A percentile compares a stretch with the other conserved stretches of the same genome.
phyloP scores from a whole-genome alignment of 345 rosid species.

The Lagerstroemia speciosa region DNA sequence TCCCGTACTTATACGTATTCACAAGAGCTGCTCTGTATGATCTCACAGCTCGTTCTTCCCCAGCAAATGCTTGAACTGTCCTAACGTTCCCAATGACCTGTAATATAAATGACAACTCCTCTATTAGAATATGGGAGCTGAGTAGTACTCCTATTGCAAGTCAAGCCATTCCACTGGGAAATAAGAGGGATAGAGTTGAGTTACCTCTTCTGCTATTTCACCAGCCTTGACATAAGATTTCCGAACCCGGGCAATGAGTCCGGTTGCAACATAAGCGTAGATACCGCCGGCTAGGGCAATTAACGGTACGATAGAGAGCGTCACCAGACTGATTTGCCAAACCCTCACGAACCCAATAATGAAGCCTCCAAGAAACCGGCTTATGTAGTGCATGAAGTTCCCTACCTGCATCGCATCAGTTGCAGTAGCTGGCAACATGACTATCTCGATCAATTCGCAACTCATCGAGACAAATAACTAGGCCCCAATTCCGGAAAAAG shows the following conservation, averaged over 20 bases:
- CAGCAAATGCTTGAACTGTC: conserved; percentile 93
- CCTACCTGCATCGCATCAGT: conserved; percentile 45
- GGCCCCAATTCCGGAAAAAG: too few relatives aligned
- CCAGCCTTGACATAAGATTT: conserved; percentile 91
- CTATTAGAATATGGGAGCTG: neutral
- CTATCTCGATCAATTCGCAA: neutral
- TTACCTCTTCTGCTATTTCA: conserved; percentile 93
- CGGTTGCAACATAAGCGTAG: conserved; percentile 74
- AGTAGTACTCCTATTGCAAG: neutral
- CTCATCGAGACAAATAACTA: neutral
- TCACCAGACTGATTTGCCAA: conserved; percentile 95
- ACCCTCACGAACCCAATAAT: conserved; percentile 75
- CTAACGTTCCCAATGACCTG: conserved; percentile 95
- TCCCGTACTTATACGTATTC: conserved; percentile 68
- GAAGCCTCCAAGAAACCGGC: conserved; percentile 83
- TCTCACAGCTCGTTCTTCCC: conserved; percentile 81
- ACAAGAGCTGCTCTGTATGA: conserved; percentile 59
- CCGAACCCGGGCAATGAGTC: conserved; percentile 69
- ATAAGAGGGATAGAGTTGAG: neutral
- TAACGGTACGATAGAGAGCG: conserved; percentile 83
- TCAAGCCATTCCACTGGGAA: neutral
- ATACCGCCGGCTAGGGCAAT: conserved; percentile 91
- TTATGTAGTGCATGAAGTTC: conserved; percentile 84
- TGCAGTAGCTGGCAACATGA: neutral
- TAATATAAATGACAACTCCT: neutral